Percentiles rank a stretch among this genome's conserved stretches.
Evolutionary conservation across 805 yeast genomes (phyloP).

Genomic region (Komagataella populi): DNA sequence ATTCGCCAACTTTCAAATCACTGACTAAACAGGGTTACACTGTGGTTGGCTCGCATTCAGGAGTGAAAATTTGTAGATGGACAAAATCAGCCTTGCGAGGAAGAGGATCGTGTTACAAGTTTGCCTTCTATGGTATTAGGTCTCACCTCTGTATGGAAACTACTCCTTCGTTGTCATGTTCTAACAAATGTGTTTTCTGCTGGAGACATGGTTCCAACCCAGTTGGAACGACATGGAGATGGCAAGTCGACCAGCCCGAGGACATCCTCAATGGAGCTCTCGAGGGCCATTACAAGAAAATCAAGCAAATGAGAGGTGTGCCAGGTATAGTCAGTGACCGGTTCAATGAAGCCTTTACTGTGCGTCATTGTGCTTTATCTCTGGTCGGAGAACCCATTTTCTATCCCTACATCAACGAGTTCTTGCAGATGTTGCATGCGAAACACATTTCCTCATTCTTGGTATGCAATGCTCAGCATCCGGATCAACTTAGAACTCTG

Average conservation of each 20-base stretch:
- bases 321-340: constrained; percentile 88
- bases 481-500: constrained; percentile 59
- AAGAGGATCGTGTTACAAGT: constrained; percentile 88
- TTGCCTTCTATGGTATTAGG: constrained; percentile 80
- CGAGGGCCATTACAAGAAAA: constrained; percentile 80
- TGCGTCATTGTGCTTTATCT: constrained; percentile 84
- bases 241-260: constrained; percentile 91
- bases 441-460: constrained; percentile 73
- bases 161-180: constrained; percentile 86
- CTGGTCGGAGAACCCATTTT: constrained; percentile 92
- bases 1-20: constrained; percentile 79
- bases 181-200: constrained; percentile 91
- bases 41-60: constrained; percentile 87
- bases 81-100: constrained; percentile 90
- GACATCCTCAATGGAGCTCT: constrained; percentile 74
- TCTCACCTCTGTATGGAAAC: constrained; percentile 94
- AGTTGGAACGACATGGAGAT: constrained; percentile 90
- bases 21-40: constrained; percentile 90
- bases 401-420: constrained; percentile 82
- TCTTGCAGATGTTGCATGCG: constrained; percentile 68
- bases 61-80: constrained; percentile 93
- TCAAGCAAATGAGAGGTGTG: constrained; percentile 89
- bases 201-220: constrained; percentile 98
- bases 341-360: constrained; percentile 82
- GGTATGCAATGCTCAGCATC: constrained; percentile 95